Evolutionary conservation across 768 basidiomycete genomes (phyloP).

Genomic region (Suillus alpinus): DNA sequence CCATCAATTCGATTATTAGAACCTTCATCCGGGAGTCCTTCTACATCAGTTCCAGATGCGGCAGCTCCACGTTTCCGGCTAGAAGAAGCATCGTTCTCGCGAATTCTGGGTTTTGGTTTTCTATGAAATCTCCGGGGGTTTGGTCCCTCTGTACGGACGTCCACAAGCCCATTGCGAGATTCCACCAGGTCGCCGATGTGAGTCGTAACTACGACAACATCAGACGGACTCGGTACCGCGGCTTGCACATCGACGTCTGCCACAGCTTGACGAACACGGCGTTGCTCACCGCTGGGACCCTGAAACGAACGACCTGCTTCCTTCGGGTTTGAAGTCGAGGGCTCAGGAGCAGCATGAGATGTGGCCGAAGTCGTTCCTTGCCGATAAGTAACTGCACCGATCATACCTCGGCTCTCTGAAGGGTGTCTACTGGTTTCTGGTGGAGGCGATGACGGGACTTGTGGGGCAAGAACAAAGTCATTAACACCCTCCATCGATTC

Average conservation of each 20-base stretch:
- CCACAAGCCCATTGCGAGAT: not conserved
- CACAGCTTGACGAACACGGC: not conserved
- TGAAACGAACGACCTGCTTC: not conserved
- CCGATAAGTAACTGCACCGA: not conserved
- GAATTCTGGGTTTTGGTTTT: slow-evolving; percentile 3
- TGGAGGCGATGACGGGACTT: not conserved
- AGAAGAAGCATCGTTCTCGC: not conserved
- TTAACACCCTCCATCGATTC: not conserved
- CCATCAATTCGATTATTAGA: not conserved
- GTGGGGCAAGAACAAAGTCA: not conserved
- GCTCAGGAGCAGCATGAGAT: not conserved
- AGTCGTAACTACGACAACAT: not conserved
- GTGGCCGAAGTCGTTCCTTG: not conserved
- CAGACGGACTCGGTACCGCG: too few relatives aligned
- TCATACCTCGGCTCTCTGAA: slow-evolving; percentile 19
- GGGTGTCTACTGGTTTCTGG: slow-evolving; percentile 38
- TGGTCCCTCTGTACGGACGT: not conserved
- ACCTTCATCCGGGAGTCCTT: not conserved
- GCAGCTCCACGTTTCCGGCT: not conserved
- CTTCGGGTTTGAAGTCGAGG: not conserved
- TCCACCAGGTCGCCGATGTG: not conserved
- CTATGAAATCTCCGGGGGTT: not conserved
- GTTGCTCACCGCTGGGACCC: not conserved
- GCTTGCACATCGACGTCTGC: not conserved
- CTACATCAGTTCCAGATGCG: not conserved